These are phyloP conservation scores for Fomitopsis pulvina DNA, from an alignment of 768 basidiomycete species.

Conservation along the genomic window DNA sequence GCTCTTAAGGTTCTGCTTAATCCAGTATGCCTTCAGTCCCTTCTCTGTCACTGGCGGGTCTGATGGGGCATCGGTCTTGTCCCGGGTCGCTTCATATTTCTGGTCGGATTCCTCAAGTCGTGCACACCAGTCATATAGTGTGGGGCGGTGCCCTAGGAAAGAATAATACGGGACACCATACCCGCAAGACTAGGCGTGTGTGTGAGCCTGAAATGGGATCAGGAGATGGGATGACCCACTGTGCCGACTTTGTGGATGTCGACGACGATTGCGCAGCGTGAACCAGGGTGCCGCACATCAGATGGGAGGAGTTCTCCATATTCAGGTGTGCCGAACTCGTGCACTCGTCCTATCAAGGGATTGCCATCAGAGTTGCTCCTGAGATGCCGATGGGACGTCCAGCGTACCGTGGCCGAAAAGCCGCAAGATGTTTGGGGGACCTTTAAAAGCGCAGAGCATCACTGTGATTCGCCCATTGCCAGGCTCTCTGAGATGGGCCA, in stretches of 20 bases:
- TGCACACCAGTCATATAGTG: constrained; percentile 39
- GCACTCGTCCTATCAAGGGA: constrained; percentile 40
- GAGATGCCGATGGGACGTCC: not conserved
- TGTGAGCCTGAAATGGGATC: constrained; percentile 10
- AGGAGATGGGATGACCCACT: constrained; percentile 22
- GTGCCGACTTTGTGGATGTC: constrained; percentile 54
- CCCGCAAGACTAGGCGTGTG: constrained; percentile 51
- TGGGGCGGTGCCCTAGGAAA: constrained; percentile 49
- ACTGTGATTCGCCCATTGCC: constrained; percentile 54
- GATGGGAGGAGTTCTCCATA: constrained; percentile 47
- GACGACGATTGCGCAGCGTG: constrained; percentile 50
- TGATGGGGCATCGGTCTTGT: not conserved
- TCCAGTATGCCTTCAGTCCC: constrained; percentile 55
- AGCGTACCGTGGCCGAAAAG: constrained; percentile 50
- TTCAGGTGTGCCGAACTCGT: constrained; percentile 59
- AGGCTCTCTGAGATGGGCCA: constrained; percentile 51
- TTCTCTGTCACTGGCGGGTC: constrained; percentile 19
- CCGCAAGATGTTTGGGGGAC: constrained; percentile 50
- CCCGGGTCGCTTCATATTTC: constrained; percentile 8
- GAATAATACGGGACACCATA: constrained; percentile 56
- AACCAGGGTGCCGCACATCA: constrained; percentile 43
- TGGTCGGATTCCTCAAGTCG: constrained; percentile 39
- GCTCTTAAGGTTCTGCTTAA: constrained; percentile 39
- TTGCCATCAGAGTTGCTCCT: not conserved
- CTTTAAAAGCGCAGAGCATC: constrained; percentile 56